phyloP scores from a whole-genome alignment of 2,329 filamentous ascomycete species.

The Leptographium radiaticola region DNA sequence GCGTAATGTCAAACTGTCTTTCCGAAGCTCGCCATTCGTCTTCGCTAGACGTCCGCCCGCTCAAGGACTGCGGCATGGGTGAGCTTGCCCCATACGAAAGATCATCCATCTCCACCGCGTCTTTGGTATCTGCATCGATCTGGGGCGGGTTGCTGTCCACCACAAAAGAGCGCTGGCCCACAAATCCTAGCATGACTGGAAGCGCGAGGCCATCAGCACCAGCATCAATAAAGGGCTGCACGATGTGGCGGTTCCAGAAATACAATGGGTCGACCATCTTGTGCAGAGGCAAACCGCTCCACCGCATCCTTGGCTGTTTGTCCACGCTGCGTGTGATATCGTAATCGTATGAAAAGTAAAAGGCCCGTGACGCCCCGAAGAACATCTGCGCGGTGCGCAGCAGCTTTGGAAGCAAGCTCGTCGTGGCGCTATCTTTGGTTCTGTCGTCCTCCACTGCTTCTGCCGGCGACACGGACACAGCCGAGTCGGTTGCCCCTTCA shows the following conservation, averaged over 20 bases:
- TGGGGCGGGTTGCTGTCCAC: slow-evolving; percentile 51
- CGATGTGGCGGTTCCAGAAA: slow-evolving; percentile 81
- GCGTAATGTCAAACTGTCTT: slow-evolving; percentile 60
- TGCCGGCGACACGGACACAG: neutral
- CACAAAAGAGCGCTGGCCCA: slow-evolving; percentile 73
- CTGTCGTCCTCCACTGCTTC: slow-evolving; percentile 12
- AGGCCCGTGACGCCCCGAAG: slow-evolving; percentile 70
- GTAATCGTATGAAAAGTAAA: slow-evolving; percentile 91
- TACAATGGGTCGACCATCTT: slow-evolving; percentile 62
- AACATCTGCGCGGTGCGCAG: slow-evolving; percentile 73
- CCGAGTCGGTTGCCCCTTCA: neutral
- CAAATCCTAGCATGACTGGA: slow-evolving; percentile 85
- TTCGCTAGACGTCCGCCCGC: slow-evolving; percentile 7
- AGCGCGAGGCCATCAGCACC: slow-evolving; percentile 59
- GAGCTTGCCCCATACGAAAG: slow-evolving; percentile 10
- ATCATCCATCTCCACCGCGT: slow-evolving; percentile 28
- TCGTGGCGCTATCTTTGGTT: slow-evolving; percentile 23
- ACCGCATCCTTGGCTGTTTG: slow-evolving; percentile 22
- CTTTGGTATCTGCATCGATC: slow-evolving; percentile 29
- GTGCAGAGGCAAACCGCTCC: slow-evolving; percentile 48
- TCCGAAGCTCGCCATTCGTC: slow-evolving; percentile 29
- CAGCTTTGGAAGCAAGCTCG: slow-evolving; percentile 65
- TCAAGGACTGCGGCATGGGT: slow-evolving; percentile 6
- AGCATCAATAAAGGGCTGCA: slow-evolving; percentile 60
- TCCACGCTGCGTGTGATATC: slow-evolving; percentile 64